Base-by-base conservation (phyloP, 768 basidiomycete genomes). In the Termitomyces titanicus region DNA sequence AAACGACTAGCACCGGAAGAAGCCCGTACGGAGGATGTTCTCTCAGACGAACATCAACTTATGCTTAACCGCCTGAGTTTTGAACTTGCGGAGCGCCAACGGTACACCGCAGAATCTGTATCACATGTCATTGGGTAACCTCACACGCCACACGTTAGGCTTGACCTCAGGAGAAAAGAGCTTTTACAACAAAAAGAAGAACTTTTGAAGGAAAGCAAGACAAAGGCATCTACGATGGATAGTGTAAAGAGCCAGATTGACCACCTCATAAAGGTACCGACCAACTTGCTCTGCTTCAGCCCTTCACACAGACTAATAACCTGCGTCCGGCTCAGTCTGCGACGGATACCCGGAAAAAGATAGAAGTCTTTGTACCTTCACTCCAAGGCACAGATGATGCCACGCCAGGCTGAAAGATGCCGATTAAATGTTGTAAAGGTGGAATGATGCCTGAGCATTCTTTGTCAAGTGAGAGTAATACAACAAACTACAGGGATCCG, bases 21-120 rank as follows among this genome's bases (percentile, higher is more conserved):
- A 62, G 81, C 83, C 13, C 81, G 81, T 22, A 79, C 83, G 47
- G 74, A 77, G 17, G 84, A 81, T 12, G 83, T 83, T 18, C 72
- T 88, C 42, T 72, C 79, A 15, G 81, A 90, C 63, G 79, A 86
- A 37, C 93, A 94, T 70, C 86, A 91, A 60, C 79, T 94, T 37
- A 92, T 94, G 89, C 81, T 94, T 58, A 92, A 86, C 65, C 84
- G 92, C 50, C 76, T 95, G 42, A 86, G 84, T 67, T 94, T 94
- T 61, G 93, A 95, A 70, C 84, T 94, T 33, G 82, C 81, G 31
- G 93, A 94, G 73, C 86, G 93, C 50, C 89, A 94, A 73, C 81
- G 93, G 93, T 92, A 65, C 52, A 74, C 60, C 38, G 20, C 44
- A 45, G 47, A 43, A 43, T 22, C 13, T 34, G 27, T 43, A 55